Base-by-base conservation (phyloP, 2,329 filamentous ascomycete species). In the Didymella arachidicola region DNA sequence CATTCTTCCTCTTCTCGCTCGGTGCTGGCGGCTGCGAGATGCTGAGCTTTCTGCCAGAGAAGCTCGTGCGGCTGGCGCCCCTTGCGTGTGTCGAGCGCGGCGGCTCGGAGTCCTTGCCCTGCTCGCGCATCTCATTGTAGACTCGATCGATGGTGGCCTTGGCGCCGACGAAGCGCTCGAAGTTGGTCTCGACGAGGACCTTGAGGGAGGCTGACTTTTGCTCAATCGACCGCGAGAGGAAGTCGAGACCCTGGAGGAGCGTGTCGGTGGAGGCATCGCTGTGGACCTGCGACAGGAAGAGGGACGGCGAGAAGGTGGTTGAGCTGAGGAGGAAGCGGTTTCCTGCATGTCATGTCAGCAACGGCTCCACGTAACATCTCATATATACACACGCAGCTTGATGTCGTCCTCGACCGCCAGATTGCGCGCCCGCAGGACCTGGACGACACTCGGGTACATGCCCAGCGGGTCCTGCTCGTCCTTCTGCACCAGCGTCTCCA, bases 141-240 rank as follows among this genome's bases (percentile, higher is more conserved):
- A 99, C 95, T 79, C 96, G 96, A 79, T 99, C 95, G 71, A 99
- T 98, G 7, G 94, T 98, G 18, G 94, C 92, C 78, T 99, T 99
- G 42, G 95, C 95, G 63, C 92, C 90, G 55, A 99, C 95, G 80
- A 99, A 99, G 65, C 94, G 90, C 78, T 99, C 96, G 74, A 99
- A 99, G 76, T 99, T 99, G 64, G 92, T 94, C 77, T 99, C 95
- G 25, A 99, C 95, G 18, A 99, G 84, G 11, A 96, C 91, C 75
- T 99, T 99, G 61, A 99, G 85, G 4, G 93, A 97, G 0, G 94
- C 95, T 0, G 94, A 97, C 78, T 99, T 99, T 79, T 98, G 92
- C 71, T 98, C 95, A 71, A 99, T 99, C 0, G 94, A 97, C 61
- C 87, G 86, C 18, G 93, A 95, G 19, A 99, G 86, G 59, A 90